Base-by-base conservation (phyloP, 768 basidiomycete genomes). In the Naganishia onofrii region DNA sequence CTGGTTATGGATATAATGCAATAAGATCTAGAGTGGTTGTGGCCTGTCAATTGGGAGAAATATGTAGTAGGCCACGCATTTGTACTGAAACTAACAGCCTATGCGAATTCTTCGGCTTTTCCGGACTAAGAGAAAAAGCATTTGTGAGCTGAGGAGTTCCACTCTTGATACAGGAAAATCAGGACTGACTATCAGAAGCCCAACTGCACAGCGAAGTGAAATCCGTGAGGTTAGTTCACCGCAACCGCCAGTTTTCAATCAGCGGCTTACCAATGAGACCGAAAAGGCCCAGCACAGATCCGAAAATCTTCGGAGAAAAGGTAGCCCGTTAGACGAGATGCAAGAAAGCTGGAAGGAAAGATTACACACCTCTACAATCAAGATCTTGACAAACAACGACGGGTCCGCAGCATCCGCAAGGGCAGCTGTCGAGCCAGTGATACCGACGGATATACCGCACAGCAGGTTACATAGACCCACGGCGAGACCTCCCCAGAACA, bases 401-500 rank as follows among this genome's bases (percentile, higher is more conserved):
- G 95, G 94, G 79, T 98, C 94, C 13, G 94, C 91, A 26, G 95
- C 96, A 79, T 98, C 96, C 13, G 92, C 88, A 38, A 98, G 83
- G 0, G 96, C 96, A 3, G 94, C 95, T 21, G 93, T 97, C 1
- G 93, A 91, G 0, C 96, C 96, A 6, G 92, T 93, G 78, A 97
- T 86, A 46, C 96, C 95, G 56, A 99, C 96, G 17, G 89, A 91
- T 69, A 97, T 82, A 71, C 96, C 96, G 71, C 96, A 98, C 26
- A 99, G 85, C 29, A 98, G 86, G 81, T 98, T 98, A 82, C 95
- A 98, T 4, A 88, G 78, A 19, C 96, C 96, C 32, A 95, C 94
- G 1, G 93, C 93, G 38, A 97, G 83, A 34, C 96, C 96, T 28
- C 93, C 94, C 89, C 94, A 98, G 85, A 99, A 98, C 63, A 98